Evolutionary conservation across 2,329 filamentous ascomycete species (phyloP), one percentile per base, ranked within the genome.

Genomic region (Helicocarpus griseus): DNA sequence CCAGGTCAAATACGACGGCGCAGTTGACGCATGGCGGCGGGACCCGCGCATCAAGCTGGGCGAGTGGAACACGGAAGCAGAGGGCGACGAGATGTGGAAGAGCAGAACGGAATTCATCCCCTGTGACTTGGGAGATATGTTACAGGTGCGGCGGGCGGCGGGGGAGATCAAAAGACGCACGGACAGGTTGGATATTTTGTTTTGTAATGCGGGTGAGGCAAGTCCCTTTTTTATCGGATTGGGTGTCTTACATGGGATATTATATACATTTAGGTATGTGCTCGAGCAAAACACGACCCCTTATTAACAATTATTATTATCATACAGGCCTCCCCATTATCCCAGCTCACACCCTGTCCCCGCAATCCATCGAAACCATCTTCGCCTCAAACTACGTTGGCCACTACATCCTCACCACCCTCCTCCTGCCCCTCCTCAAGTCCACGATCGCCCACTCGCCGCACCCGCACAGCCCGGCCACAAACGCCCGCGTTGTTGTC

Each of bases 311-410:
- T n/a, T n/a, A n/a, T n/a, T n/a, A n/a, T n/a, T n/a, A n/a, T n/a
- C n/a, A n/a, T n/a, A n/a, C 40, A 59, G 58, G 53, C 36, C 48
- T 62, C 8, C 56, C 60, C 2, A 53, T 61, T 3, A 50, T 54
- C 19, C 45, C 55, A 19, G 43, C 63, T 24, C 62, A 58, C 50
- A 54, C 54, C 21, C 54, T 59, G 28, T 66, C 61, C 6, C 56
- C 58, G 2, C 56, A 77, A 19, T 71, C 72, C 6, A 59, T 77
- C 38, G 77, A 79, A 57, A 56, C 60, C 29, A 74, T 71, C 5
- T 80, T 80, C 56, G 74, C 65, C 4, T 65, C 77, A 55, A 74
- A 69, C 51, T 74, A 78, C 54, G 66, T 78, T 39, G 76, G 76
- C 4, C 74, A 79, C 56, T 70, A 74, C 13, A 61, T 78, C 2